A percentile compares a stretch with the other conserved stretches of the same genome.
Evolutionary conservation across 2,329 filamentous ascomycete species (phyloP).

Genomic region (Thermoascus crustaceus): DNA sequence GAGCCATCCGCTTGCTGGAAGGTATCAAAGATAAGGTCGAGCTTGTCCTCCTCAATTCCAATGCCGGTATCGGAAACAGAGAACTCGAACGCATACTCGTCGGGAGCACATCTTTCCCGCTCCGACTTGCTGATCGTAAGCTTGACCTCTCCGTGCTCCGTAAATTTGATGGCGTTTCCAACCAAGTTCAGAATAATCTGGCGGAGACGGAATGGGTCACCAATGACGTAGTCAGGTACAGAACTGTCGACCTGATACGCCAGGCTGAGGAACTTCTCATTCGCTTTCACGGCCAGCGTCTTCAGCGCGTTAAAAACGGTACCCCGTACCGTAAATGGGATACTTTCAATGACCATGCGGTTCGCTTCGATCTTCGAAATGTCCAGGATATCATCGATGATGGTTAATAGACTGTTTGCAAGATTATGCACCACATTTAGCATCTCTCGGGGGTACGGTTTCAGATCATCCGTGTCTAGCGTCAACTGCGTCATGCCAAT

Average conservation of each 20-base stretch:
- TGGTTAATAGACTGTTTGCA: constrained; percentile 85
- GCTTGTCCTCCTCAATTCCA: constrained; percentile 84
- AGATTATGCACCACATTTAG: constrained; percentile 92
- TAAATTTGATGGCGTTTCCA: constrained; percentile 96
- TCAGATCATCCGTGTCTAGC: constrained; percentile 82
- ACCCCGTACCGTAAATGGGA: constrained; percentile 81
- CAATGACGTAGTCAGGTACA: constrained; percentile 85
- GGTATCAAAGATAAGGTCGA: constrained; percentile 92
- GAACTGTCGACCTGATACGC: constrained; percentile 84
- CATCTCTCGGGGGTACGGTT: constrained; percentile 89
- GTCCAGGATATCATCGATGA: constrained; percentile 70
- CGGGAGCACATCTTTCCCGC: constrained; percentile 52
- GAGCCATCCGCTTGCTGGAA: constrained; percentile 96
- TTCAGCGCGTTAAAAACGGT: constrained; percentile 96
- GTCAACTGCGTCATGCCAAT: constrained; percentile 94
- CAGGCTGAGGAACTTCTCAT: constrained; percentile 82
- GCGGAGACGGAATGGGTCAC: constrained; percentile 84
- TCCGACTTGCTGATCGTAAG: constrained; percentile 65
- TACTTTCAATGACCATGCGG: constrained; percentile 93
- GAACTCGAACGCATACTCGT: constrained; percentile 87
- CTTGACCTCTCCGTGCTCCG: constrained; percentile 85
- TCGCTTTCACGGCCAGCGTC: constrained; percentile 86
- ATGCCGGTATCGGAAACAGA: constrained; percentile 90
- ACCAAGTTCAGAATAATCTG: constrained; percentile 94
- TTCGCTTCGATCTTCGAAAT: constrained; percentile 75